Evolutionary conservation across 164 flowering plant species (phyloP), one percentile per base, ranked within the genome.

Genomic region (Stephania yunnanensis): DNA sequence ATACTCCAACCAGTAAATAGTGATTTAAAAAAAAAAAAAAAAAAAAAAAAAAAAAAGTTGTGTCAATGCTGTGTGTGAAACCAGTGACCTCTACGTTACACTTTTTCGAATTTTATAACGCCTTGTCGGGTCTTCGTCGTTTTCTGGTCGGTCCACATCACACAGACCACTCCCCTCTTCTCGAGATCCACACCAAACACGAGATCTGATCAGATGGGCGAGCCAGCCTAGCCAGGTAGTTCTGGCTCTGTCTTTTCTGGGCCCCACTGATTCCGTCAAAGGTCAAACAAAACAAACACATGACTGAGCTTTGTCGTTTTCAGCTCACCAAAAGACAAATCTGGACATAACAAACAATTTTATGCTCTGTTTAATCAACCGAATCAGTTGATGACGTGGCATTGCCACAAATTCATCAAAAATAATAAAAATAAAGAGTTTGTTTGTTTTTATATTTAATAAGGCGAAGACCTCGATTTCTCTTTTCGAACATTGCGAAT

Each of bases 361-460:
- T 36, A 36, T 36, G 42, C 31, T 65, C 36, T 7, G 42, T 48
- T 61, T 30, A 58, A 50, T 29, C n/a, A 25, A 73, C 11, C 58
- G 12, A 29, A 61, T 70, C 78, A 25, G 78, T 76, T 76, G 78
- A 13, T 71, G 61, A 76, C 73, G 70, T 76, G 74, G 61, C 78
- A 70, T 13, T 68, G 25, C 78, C 78, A 46, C 10, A 67, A 69
- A 68, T 45, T 73, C 29, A 68, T 19, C 29, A 72, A 68, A 69
- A 68, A 77, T 75, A 72, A 72, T 68, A 50, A 77, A 76, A 61
- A 76, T 63, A 64, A 9, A 55, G 42, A 74, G 46, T 46, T 12
- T 3, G 50, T 30, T 22, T 10, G 71, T 31, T 22, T 74, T 70
- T 31, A 74, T 71, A 74, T 50, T 72, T 10, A 19, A 19, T 30